These are phyloP conservation scores for Diaporthe vexans DNA, from an alignment of 2,329 filamentous ascomycete genomes.

Conservation along the genomic window DNA sequence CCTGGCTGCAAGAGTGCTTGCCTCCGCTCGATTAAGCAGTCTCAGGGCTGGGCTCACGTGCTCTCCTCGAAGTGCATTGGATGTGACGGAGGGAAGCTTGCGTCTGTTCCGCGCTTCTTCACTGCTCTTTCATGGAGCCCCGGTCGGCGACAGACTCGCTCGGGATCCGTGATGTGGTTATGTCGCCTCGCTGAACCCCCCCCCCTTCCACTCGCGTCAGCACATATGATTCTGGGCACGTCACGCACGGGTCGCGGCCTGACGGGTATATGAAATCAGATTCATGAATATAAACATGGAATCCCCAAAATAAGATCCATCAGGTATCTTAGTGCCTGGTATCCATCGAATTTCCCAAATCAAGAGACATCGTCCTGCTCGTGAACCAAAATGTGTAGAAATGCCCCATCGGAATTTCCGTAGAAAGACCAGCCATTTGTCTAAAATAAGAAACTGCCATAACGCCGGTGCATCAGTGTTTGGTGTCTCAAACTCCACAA, in stretches of 20 bases:
- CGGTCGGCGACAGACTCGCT: not conserved
- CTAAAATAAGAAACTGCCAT: not conserved
- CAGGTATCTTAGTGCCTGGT: not conserved
- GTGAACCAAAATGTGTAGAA: not conserved
- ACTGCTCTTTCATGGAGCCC: not conserved
- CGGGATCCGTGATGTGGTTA: not conserved
- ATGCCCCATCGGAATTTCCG: not conserved
- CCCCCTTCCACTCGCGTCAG: not conserved
- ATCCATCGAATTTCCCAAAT: constrained; percentile 6
- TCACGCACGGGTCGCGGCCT: not conserved
- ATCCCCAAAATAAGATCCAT: not conserved
- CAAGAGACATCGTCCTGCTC: not conserved
- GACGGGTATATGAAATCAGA: constrained; percentile 15
- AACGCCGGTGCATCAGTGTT: not conserved
- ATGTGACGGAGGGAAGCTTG: no score
- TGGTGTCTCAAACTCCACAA: not conserved
- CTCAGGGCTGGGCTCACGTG: not conserved
- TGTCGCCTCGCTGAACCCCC: not conserved
- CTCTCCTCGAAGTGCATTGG: not conserved
- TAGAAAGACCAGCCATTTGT: not conserved
- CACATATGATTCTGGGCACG: not conserved
- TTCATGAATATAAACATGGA: constrained; percentile 2
- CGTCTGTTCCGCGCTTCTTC: not conserved
- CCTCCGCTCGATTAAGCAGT: no score
- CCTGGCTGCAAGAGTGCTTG: no score